Evolutionary conservation across 164 flowering plant genomes (phyloP), one percentile per base, ranked within the genome.

Genomic region (Cinnamomum chago): DNA sequence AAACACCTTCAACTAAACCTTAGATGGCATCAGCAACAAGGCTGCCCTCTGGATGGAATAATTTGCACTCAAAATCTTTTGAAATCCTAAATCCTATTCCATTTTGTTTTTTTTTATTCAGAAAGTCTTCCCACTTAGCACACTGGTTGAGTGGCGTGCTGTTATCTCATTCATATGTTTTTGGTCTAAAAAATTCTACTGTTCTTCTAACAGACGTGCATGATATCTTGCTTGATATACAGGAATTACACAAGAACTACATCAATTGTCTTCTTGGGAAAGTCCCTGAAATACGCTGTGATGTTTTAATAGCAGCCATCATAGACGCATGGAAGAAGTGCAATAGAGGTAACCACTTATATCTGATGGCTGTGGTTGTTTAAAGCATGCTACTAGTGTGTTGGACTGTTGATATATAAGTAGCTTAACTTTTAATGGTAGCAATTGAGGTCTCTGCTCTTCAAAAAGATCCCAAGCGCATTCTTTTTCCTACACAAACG

Each of bases 291-390:
- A 72, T 77, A 68, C 92, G 99, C 97, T 79, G 88, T 73, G 99
- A 95, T 85, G 76, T 86, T 55, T 84, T 93, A 35, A 68, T 91
- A 60, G 70, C 85, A 62, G 81, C 91, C 62, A 77, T 95, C 23
- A 78, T 74, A 84, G 91, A 90, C 79, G 98, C 91, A 79, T 95
- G 99, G 99, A 90, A 85, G 78, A 93, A 88, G 81, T 95, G 98
- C 90, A 95, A 93, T 86, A 87, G 86, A 87, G 98, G 99, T 93
- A 83, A 35, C 20, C 66, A 6, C 28, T 50, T 58, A 17, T 78
- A 47, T 62, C 51, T 50, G 13, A 30, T 73, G 58, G 25, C 24
- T 62, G 14, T 70, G 20, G 23, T 25, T 50, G 25, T 60, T 73
- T 35, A 60, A 40, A 62, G 10, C 13, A 28, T 40, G 28, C 40